These are phyloP conservation scores for Cercospora janseana DNA, from an alignment of 2,329 filamentous ascomycete genomes.

Conservation along the genomic window DNA sequence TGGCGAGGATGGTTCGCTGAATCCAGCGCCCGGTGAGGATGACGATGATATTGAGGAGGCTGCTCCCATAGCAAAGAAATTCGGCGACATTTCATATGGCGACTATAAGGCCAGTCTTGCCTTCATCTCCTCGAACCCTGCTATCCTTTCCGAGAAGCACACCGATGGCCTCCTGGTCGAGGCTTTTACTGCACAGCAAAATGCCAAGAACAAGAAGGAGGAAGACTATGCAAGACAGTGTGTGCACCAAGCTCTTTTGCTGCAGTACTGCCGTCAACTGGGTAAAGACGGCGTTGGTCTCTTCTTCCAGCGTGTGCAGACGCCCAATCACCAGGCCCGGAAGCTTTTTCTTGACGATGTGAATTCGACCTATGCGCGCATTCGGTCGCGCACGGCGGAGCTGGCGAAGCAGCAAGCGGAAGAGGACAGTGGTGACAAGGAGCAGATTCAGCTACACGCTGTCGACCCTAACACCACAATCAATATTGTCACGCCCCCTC, in stretches of 20 bases:
- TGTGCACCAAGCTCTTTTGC: constrained; percentile 85
- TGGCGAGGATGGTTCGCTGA: constrained; percentile 52
- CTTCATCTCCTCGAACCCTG: constrained; percentile 75
- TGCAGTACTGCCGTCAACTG: constrained; percentile 92
- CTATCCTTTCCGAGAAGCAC: constrained; percentile 78
- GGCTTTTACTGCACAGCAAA: constrained; percentile 84
- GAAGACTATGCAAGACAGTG: constrained; percentile 73
- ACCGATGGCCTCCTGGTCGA: constrained; percentile 87
- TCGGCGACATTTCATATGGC: constrained; percentile 71
- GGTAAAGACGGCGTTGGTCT: constrained; percentile 83
- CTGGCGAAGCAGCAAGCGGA: constrained; percentile 62
- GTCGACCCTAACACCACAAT: constrained; percentile 84
- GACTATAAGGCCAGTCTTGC: constrained; percentile 72
- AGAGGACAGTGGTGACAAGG: constrained; percentile 64
- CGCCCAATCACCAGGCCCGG: constrained; percentile 81
- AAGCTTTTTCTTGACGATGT: constrained; percentile 93
- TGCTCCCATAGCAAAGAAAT: constrained; percentile 73
- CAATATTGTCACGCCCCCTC: constrained; percentile 83
- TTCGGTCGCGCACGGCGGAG: constrained; percentile 72
- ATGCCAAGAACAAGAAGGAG: constrained; percentile 54
- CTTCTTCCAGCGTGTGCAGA: constrained; percentile 96
- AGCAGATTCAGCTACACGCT: constrained; percentile 96
- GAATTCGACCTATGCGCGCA: constrained; percentile 78
- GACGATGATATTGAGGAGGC: constrained; percentile 74
- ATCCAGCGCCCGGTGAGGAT: constrained; percentile 44